phyloP scores from a whole-genome alignment of 169 alveolate genomes.

The Plasmodium falciparum region DNA sequence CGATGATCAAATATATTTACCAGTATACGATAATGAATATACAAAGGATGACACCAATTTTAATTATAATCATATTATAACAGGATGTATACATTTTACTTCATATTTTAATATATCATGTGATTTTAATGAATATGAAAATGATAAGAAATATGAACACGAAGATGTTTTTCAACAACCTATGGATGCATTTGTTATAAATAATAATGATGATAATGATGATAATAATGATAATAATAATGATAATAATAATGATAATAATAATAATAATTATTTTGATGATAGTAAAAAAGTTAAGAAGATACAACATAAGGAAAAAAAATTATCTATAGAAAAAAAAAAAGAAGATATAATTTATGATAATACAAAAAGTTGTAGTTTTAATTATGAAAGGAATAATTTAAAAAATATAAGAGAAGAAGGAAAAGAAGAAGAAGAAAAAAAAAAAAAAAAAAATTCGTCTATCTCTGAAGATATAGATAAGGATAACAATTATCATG shows the following conservation, averaged over 20 bases:
- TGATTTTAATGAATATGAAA: constrained; percentile 19
- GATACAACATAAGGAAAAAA: background rate
- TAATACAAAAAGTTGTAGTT: background rate
- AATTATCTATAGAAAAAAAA: background rate
- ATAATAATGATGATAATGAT: background rate
- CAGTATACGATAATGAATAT: background rate
- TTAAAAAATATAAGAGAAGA: background rate
- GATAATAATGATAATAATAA: background rate
- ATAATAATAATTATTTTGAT: background rate
- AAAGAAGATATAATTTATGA: background rate
- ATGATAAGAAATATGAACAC: no score
- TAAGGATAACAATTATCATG: background rate
- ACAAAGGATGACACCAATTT: background rate
- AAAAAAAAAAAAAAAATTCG: background rate
- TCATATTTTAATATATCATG: constrained; percentile 63
- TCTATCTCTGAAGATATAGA: no score
- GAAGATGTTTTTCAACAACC: background rate
- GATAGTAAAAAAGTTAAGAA: background rate
- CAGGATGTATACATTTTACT: constrained; percentile 52
- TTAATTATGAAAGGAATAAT: background rate
- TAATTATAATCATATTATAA: constrained; percentile 31
- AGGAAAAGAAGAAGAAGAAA: background rate
- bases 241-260: background rate
- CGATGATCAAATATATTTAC: background rate
- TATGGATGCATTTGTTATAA: background rate